Percentiles rank a stretch among this genome's conserved stretches.
These are phyloP conservation scores for Tarenaya hassleriana DNA, from an alignment of 345 rosid genomes.

Conservation along the genomic window DNA sequence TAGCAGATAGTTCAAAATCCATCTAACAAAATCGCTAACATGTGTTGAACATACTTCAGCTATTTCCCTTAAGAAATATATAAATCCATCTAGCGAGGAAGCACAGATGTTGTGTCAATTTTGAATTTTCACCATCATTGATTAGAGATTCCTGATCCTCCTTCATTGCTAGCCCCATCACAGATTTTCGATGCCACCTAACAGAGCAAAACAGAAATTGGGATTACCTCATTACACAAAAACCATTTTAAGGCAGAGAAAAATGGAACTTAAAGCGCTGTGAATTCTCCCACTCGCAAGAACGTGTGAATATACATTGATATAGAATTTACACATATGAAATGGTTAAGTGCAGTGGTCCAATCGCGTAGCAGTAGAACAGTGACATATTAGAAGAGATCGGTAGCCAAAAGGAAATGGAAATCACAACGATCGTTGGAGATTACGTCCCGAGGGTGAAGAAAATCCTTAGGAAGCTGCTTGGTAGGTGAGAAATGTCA, in stretches of 20 bases:
- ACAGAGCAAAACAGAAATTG: constrained; percentile 21
- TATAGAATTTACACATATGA: constrained; percentile 6
- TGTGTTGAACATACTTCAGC: no score
- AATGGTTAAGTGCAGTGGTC: constrained; percentile 25
- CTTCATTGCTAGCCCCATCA: not conserved
- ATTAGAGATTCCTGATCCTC: constrained; percentile 12
- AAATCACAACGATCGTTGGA: constrained; percentile 19
- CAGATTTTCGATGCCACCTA: no score
- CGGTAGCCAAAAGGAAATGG: constrained; percentile 18
- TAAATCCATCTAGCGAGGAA: constrained; percentile 6
- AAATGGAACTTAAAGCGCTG: constrained; percentile 3
- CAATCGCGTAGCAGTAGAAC: constrained; percentile 43
- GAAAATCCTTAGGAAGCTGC: constrained; percentile 20
- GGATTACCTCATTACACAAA: constrained; percentile 12
- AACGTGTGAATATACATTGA: constrained; percentile 15
- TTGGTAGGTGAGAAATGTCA: constrained; percentile 38
- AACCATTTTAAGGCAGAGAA: constrained; percentile 11
- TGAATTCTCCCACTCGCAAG: constrained; percentile 7
- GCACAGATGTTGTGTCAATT: constrained; percentile 13
- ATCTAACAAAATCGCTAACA: no score
- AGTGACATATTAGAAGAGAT: constrained; percentile 33
- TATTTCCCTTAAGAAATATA: not conserved
- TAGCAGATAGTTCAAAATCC: no score
- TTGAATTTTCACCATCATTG: constrained; percentile 8
- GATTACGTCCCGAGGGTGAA: constrained; percentile 11